Base-by-base conservation (phyloP, 345 rosid species). In the Pseudoturritis turrita region DNA sequence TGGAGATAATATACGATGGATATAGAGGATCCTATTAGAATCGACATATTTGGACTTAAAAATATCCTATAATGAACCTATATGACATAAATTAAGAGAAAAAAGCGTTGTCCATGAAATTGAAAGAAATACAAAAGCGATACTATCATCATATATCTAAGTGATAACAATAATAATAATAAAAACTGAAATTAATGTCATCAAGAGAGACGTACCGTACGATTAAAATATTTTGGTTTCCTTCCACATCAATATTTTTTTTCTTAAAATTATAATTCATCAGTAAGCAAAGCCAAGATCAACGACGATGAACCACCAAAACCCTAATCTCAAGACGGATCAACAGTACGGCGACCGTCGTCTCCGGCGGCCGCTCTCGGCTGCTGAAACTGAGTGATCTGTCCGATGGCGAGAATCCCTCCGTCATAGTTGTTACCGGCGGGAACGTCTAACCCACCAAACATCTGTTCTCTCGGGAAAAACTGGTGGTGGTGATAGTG, bases 301-400 rank as follows among this genome's bases (percentile, higher is more conserved):
- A 26, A 72, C 19, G 56, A 72, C 8, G 65, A 64, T 45, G 59
- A 37, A 47, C 64, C 49, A 55, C 41, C 67, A 60, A 68, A 74
- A 40, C 74, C 82, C 72, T 72, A 77, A 59, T 63, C 81, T 79
- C 82, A 89, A 76, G 98, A 93, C 9, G 93, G 96, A 61, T 88
- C 90, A 71, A 93, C 87, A 75, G 88, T 83, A 52, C 93, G 87
- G 65, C 97, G 88, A 68, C 89, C 86, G 49, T 89, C 94, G 7
- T 92, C 97, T 29, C 85, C 89, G 1, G 85, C 83, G 2, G 96
- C 97, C 0, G 96, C 83, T 59, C 97, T 74, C 0, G 89, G 81
- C 79, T 83, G 97, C 82, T 93, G 98, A 51, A 86, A 93, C 86
- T 85, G 97, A 37, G 84, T 82, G 44, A 91, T 86, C 36, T 86